Percentiles rank a stretch among this genome's conserved stretches.
phyloP scores from a whole-genome alignment of 805 yeast species.

The Starmerella tilneyi region DNA sequence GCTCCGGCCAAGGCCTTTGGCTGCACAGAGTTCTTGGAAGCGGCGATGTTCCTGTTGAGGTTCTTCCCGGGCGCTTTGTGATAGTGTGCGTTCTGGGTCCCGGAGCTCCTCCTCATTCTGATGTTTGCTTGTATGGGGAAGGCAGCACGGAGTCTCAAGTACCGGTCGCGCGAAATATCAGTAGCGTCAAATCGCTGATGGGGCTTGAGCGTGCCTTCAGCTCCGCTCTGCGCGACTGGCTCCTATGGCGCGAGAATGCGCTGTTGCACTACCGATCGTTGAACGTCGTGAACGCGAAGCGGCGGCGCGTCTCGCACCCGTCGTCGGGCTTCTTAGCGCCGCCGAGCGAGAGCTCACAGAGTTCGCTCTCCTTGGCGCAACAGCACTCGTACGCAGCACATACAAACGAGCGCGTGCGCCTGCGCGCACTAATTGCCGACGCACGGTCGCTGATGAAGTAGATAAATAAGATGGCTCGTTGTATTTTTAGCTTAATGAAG shows the following conservation, averaged over 20 bases:
- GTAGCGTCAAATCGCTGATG: background rate
- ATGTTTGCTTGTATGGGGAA: background rate
- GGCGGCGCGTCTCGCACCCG: slow-evolving; percentile 7
- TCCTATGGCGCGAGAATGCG: background rate
- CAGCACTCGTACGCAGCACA: slow-evolving; percentile 1
- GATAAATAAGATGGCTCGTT: background rate
- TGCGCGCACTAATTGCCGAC: slow-evolving; percentile 3
- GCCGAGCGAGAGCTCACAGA: background rate
- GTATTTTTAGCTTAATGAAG: background rate
- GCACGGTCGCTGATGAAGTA: slow-evolving; percentile 2
- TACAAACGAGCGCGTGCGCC: slow-evolving; percentile 2
- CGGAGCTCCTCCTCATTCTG: background rate
- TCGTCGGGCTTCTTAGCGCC: background rate
- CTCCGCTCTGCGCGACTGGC: background rate
- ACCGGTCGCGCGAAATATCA: background rate
- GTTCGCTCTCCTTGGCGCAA: background rate
- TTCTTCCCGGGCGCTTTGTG: background rate
- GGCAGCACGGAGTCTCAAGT: background rate
- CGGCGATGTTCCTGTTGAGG: background rate
- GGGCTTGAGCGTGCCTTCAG: background rate
- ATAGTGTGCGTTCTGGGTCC: background rate
- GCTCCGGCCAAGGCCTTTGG: background rate
- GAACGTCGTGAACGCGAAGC: slow-evolving; percentile 5
- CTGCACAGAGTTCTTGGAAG: background rate
- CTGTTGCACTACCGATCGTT: background rate